A percentile compares a stretch with the other conserved stretches of the same genome.
These are phyloP conservation scores for Fusarium sp. DNA, from an alignment of 2,329 filamentous ascomycete species.

Conservation along the genomic window DNA sequence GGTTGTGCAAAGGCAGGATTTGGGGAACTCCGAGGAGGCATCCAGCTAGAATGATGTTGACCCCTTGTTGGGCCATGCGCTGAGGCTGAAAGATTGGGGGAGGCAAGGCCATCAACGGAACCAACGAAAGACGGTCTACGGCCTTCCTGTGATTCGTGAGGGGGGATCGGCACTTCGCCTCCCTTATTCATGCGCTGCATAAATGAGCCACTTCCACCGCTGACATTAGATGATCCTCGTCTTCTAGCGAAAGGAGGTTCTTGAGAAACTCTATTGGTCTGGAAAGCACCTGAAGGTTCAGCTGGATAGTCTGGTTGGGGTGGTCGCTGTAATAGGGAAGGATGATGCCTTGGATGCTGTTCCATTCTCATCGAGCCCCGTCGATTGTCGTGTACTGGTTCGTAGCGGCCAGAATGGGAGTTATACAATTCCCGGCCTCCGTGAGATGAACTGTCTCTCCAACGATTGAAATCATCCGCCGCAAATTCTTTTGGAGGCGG, in stretches of 20 bases:
- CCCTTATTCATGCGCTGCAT: slow-evolving; percentile 64
- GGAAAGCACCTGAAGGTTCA: slow-evolving; percentile 88
- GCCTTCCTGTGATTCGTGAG: slow-evolving; percentile 55
- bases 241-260: slow-evolving; percentile 77
- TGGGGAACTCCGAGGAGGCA: slow-evolving; percentile 54
- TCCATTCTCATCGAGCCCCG: slow-evolving; percentile 76
- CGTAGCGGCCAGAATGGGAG: slow-evolving; percentile 93
- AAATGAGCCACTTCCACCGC: slow-evolving; percentile 80
- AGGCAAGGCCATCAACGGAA: slow-evolving; percentile 61
- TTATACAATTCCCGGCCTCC: slow-evolving; percentile 85
- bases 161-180: slow-evolving; percentile 53
- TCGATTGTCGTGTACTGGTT: slow-evolving; percentile 80
- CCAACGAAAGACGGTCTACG: slow-evolving; percentile 61
- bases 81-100: slow-evolving; percentile 49
- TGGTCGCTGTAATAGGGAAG: slow-evolving; percentile 78
- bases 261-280: slow-evolving; percentile 75
- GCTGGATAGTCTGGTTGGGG: slow-evolving; percentile 72
- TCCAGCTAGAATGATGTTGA: slow-evolving; percentile 41
- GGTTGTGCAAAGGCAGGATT: slow-evolving; percentile 52
- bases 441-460: slow-evolving; percentile 74
- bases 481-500: slow-evolving; percentile 79
- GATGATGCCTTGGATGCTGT: slow-evolving; percentile 71
- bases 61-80: slow-evolving; percentile 42
- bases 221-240: slow-evolving; percentile 90
- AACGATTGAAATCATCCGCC: slow-evolving; percentile 92